These are phyloP conservation scores for Dendrobium officinale DNA, from an alignment of 106 monocot genomes.

Conservation along the genomic window DNA sequence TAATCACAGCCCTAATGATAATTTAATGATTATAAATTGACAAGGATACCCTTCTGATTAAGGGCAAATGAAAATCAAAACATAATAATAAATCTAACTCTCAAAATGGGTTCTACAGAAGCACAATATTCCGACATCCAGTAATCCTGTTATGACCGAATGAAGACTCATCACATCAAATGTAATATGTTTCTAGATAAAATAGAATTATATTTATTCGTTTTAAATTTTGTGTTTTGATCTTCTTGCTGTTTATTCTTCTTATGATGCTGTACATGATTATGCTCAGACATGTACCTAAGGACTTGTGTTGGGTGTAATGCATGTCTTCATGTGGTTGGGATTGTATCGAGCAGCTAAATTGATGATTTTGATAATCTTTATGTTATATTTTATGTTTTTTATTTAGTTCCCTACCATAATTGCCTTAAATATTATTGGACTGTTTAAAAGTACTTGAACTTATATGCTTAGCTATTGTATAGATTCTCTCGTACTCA, in stretches of 20 bases:
- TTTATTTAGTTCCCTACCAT: not conserved
- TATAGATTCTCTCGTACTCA: not conserved
- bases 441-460: not conserved
- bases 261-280: not conserved
- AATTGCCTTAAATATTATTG: not conserved
- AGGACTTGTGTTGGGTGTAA: not conserved
- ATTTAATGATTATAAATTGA: not conserved
- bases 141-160: not conserved
- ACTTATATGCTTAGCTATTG: not conserved
- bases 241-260: not conserved
- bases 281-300: not conserved
- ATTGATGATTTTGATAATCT: not conserved
- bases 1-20: not conserved
- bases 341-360: not conserved
- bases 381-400: slow-evolving; percentile 2
- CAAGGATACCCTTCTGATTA: not conserved
- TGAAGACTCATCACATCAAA: not conserved
- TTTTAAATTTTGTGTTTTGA: not conserved
- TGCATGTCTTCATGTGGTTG: not conserved
- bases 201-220: not conserved
- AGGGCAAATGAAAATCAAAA: not conserved
- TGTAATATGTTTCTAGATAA: not conserved
- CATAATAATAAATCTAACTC: not conserved
- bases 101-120: not conserved
- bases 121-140: not conserved